Conservation (phyloP, 768 basidiomycete species). For the Amanita rubescens region DNA sequence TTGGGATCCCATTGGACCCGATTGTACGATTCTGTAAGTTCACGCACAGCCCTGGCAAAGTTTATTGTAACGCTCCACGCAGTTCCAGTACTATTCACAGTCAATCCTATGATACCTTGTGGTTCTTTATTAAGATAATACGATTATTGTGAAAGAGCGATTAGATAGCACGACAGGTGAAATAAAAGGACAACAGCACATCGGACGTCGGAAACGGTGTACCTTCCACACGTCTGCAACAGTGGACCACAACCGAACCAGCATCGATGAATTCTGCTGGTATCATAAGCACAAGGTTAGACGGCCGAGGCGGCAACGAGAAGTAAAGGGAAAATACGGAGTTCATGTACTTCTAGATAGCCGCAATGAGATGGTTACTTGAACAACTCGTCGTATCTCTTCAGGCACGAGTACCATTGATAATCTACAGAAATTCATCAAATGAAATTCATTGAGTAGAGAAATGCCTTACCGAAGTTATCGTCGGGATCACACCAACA, state of each 20-base stretch:
- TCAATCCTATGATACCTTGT: conserved; percentile 52
- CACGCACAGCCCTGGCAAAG: neutral
- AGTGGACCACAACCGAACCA: no score
- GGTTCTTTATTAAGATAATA: neutral
- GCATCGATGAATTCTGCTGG: neutral
- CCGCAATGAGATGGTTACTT: conserved; percentile 7
- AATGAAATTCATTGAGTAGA: conserved; percentile 1
- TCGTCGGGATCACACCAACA: conserved; percentile 79
- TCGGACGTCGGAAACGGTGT: neutral
- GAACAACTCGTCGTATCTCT: conserved; percentile 64
- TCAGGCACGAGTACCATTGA: conserved; percentile 86
- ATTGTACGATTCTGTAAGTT: conserved; percentile 85
- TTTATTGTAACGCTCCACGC: neutral
- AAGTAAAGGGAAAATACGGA: neutral
- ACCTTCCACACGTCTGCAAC: no score
- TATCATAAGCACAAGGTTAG: no score
- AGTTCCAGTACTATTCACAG: conserved; percentile 95
- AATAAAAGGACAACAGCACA: neutral
- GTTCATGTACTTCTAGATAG: neutral
- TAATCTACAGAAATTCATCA: conserved; percentile 39
- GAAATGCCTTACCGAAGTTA: conserved; percentile 59
- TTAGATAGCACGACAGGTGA: neutral
- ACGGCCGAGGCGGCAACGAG: no score
- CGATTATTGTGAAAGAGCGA: neutral
- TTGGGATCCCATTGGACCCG: conserved; percentile 93